Conservation (phyloP, 495 filamentous ascomycete genomes). For the Trichoderma virens region DNA sequence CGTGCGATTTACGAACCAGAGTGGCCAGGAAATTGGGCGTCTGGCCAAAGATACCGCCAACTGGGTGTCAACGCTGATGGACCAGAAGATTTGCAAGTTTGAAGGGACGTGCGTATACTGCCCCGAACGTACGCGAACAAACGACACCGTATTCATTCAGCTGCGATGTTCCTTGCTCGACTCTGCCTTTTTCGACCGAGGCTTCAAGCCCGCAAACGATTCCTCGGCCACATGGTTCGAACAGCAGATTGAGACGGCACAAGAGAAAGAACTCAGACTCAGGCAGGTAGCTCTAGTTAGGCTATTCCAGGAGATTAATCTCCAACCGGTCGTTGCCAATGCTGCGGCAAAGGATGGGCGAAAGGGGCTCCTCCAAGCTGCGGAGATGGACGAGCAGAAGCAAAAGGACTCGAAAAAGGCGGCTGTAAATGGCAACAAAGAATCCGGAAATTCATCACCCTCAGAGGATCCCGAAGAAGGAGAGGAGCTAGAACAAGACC, state of each 20-base stretch:
- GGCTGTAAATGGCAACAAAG: slow-evolving; percentile 10
- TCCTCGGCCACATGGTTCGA: slow-evolving; percentile 53
- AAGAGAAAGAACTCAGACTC: slow-evolving; percentile 77
- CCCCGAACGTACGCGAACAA: slow-evolving; percentile 74
- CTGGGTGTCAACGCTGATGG: slow-evolving; percentile 89
- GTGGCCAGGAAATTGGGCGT: slow-evolving; percentile 77
- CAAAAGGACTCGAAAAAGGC: slow-evolving; percentile 43
- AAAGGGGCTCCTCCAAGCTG: slow-evolving; percentile 74
- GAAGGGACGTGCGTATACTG: slow-evolving; percentile 86
- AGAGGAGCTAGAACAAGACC: slow-evolving; percentile 87
- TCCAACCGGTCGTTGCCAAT: slow-evolving; percentile 65
- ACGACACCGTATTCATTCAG: slow-evolving; percentile 89
- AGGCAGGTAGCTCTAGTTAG: slow-evolving; percentile 82
- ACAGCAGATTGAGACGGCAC: slow-evolving; percentile 65
- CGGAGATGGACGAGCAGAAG: slow-evolving; percentile 74
- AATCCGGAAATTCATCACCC: slow-evolving; percentile 36
- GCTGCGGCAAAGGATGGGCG: slow-evolving; percentile 72
- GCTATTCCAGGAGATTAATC: slow-evolving; percentile 80
- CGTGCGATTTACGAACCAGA: slow-evolving; percentile 81
- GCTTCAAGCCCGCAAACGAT: slow-evolving; percentile 58
- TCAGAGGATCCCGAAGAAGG: slow-evolving; percentile 72
- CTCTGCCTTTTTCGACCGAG: slow-evolving; percentile 54
- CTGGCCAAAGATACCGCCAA: slow-evolving; percentile 84
- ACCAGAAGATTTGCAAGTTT: slow-evolving; percentile 83
- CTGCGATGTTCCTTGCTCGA: slow-evolving; percentile 68